Evolutionary conservation across 192 early-diverging fungal species (phyloP), one percentile per base, ranked within the genome.

Genomic region (Podila horticola): DNA sequence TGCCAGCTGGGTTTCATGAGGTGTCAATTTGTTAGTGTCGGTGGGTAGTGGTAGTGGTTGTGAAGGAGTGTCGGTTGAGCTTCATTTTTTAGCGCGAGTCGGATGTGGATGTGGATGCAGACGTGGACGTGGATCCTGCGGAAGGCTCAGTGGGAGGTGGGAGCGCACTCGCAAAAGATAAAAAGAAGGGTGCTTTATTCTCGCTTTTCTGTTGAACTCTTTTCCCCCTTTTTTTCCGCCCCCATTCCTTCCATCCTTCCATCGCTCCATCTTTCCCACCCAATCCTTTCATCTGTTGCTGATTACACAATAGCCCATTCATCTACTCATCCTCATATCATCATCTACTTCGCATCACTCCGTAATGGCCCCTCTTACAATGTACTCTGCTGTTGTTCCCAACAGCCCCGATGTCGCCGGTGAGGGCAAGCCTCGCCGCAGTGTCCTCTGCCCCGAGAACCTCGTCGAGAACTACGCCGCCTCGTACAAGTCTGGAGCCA

Each of bases 371-470:
- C 8, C 60, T 15, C 20, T 38, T 8, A 64, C 64, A 30, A 74
- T 74, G 73, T 85, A 63, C 66, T 83, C 87, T 2, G 79, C 83
- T 6, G 88, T 87, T 38, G 84, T 86, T 1, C 69, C 86, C 28
- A 79, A 79, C 34, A 84, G 86, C 34, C 86, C 88, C 5, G 79
- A 84, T 8, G 62, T 89, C 70, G 50, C 83, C 4, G 92, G 92
- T n/a, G 90, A 92, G 63, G 85, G 84, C 15, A 79, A 82, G 41
- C 86, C 85, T 51, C 81, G 87, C 9, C 82, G 86, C 22, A 84
- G 91, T 69, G 71, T 84, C 52, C 74, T 83, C 45, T 86, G 81
- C 31, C 82, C 83, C 29, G 86, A 89, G 22, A 79, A 74, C 24
- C 82, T 93, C 26, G 58, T 89, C 29, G 57, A 51, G 30, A 84